Base-by-base conservation (phyloP, 352 stramenopile species). In the Blastocystis sp. region DNA sequence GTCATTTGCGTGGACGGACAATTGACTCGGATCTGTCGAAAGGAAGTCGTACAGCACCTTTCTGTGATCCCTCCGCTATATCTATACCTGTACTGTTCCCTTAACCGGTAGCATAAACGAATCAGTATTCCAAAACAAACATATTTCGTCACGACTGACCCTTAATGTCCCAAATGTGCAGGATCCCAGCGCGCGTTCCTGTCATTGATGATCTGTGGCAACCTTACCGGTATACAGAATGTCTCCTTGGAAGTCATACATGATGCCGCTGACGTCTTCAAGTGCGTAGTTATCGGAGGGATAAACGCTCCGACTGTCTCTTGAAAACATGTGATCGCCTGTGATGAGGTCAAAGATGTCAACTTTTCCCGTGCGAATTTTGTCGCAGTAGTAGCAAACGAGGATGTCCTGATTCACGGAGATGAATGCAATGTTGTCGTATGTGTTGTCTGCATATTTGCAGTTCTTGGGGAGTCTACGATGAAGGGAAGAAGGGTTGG, bases 361-460 rank as follows among this genome's bases (percentile, higher is more conserved):
- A 29, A 76, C 24, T n/a, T 76, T 76, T 56, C 64, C 64, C 34
- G 64, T 76, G 27, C 64, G 8, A 36, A 76, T 54, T 4, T n/a
- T 29, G 48, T 76, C 64, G 14, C 18, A 57, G 48, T 76, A 76
- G n/a, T 76, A 76, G 48, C 64, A 76, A 8, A 76, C 34, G 38
- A 76, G 42, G 48, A 76, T 76, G 64, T 76, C 64, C 36, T 76
- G 64, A 29, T 54, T 54, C 16, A 21, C 9, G 8, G 64, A 76
- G 48, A 76, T 76, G 42, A 34, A 76, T 1, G 64, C 64, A 0
- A 76, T 76, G n/a, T 76, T 76, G 11, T 76, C 64, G 48, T 76
- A 51, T 1, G 34, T 48, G 24, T 76, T 76, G 24, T 76, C 64
- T 24, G 64, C 64, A 32, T 76, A 76, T 16, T 36, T 54, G 27